Conservation (phyloP, 2,329 filamentous ascomycete species). For the Aspergillus latus region DNA sequence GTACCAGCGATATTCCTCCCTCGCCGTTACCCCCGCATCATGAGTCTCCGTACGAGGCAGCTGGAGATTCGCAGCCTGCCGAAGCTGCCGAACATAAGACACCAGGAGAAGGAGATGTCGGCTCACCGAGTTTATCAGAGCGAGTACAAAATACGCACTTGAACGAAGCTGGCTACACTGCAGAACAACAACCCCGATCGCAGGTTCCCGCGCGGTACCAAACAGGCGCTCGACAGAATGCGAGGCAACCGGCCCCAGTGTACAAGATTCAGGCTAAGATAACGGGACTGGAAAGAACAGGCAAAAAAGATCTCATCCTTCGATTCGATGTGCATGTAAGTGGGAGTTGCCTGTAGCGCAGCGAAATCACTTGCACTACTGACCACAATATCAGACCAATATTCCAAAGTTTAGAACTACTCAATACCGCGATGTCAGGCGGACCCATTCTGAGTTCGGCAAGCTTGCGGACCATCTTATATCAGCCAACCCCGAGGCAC, state of each 20-base stretch:
- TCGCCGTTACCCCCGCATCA: slow-evolving; percentile 42
- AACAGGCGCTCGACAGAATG: slow-evolving; percentile 37
- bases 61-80: slow-evolving; percentile 20
- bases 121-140: slow-evolving; percentile 49
- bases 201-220: slow-evolving; percentile 52
- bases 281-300: slow-evolving; percentile 85
- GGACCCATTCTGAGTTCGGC: slow-evolving; percentile 90
- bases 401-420: slow-evolving; percentile 97
- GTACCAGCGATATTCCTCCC: slow-evolving; percentile 40
- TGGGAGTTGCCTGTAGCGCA: slow-evolving; percentile 9
- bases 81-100: slow-evolving; percentile 19
- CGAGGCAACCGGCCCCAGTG: slow-evolving; percentile 58
- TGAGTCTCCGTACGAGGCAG: slow-evolving; percentile 34
- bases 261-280: slow-evolving; percentile 94
- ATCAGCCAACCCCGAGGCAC: slow-evolving; percentile 92
- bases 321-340: slow-evolving; percentile 95
- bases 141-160: slow-evolving; percentile 43
- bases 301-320: slow-evolving; percentile 92
- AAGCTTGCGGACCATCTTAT: slow-evolving; percentile 96
- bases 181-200: slow-evolving; percentile 46
- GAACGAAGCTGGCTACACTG: slow-evolving; percentile 37
- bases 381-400: slow-evolving; percentile 68
- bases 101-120: slow-evolving; percentile 21
- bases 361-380: slow-evolving; percentile 5
- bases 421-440: slow-evolving; percentile 94